phyloP scores from a whole-genome alignment of 2,329 filamentous ascomycete genomes.

The Orbilia quercus region DNA sequence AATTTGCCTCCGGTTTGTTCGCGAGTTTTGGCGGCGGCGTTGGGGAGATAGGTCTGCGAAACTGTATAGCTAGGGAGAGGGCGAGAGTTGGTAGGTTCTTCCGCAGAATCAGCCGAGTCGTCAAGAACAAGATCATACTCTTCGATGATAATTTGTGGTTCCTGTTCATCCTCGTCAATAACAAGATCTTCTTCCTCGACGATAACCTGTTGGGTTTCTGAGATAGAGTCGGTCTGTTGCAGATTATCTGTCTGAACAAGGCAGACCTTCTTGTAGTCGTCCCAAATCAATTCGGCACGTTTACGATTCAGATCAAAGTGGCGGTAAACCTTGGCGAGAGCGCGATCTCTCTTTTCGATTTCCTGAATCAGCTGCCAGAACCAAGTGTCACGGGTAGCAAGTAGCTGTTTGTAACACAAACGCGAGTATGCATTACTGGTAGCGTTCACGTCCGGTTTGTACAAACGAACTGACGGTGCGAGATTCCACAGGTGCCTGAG shows the following conservation, averaged over 20 bases:
- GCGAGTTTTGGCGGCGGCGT: conserved; percentile 11
- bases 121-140: too few species aligned
- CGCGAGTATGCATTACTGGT: conserved; percentile 11
- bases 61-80: conserved; percentile 16
- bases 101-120: neutral
- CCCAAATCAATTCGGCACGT: conserved; percentile 33
- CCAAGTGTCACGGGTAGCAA: conserved; percentile 45
- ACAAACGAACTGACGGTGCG: conserved; percentile 23
- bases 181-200: conserved; percentile 25
- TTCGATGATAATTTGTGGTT: neutral
- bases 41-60: conserved; percentile 27
- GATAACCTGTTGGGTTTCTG: conserved; percentile 1
- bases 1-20: neutral
- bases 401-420: conserved; percentile 23
- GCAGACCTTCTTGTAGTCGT: conserved; percentile 32
- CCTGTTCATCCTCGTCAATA: conserved; percentile 20
- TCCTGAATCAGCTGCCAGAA: conserved; percentile 48
- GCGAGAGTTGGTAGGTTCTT: neutral
- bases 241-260: conserved; percentile 27
- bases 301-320: conserved; percentile 50
- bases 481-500: conserved; percentile 42
- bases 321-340: conserved; percentile 36
- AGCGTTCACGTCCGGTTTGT: neutral
- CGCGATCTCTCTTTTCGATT: conserved; percentile 31
- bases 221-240: neutral